Evolutionary conservation across 495 filamentous ascomycete genomes (phyloP), one percentile per base, ranked within the genome.

Genomic region (Penicillium ochrochloron): DNA sequence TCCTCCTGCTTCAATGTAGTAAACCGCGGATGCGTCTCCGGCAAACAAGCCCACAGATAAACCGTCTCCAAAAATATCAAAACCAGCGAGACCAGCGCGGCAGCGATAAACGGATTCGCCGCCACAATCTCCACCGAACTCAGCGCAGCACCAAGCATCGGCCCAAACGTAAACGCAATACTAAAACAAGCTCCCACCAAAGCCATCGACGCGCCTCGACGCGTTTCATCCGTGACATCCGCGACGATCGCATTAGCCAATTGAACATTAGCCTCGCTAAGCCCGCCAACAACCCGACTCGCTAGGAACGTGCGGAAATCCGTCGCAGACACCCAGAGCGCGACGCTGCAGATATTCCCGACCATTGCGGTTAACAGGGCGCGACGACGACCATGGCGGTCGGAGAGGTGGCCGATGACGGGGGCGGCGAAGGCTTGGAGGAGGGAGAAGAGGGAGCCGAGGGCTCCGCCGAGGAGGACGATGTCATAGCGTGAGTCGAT

Each of bases 401-500:
- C 95, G 21, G 92, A 96, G 37, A 98, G 83, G 11, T 83, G 86
- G 12, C 95, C 95, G 61, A 99, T 97, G 54, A 97, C 77, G 15
- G 95, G 95, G 2, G 93, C 95, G 1, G 94, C 94, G 61, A 98
- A 80, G 56, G 95, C 96, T 73, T 99, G 95, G 33, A 97, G 89
- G 55, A 97, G 81, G 15, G 93, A 95, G 82, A 97, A 97, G 8
- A 97, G 85, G 15, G 92, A 96, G 56, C 94, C 96, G 7, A 99
- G 81, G 23, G 95, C 96, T 15, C 96, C 96, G 34, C 96, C 96
- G 15, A 99, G 88, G 50, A 99, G 87, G 46, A 98, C 94, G 63
- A 98, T 94, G 72, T 99, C 96, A 80, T 98, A 98, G 76, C 92
- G 90, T 53, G 92, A 92, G 70, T 95, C 94, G 78, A 98, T 99